These are phyloP conservation scores for Pseudogymnoascus sp. DNA, from an alignment of 2,329 filamentous ascomycete genomes.

Conservation along the genomic window DNA sequence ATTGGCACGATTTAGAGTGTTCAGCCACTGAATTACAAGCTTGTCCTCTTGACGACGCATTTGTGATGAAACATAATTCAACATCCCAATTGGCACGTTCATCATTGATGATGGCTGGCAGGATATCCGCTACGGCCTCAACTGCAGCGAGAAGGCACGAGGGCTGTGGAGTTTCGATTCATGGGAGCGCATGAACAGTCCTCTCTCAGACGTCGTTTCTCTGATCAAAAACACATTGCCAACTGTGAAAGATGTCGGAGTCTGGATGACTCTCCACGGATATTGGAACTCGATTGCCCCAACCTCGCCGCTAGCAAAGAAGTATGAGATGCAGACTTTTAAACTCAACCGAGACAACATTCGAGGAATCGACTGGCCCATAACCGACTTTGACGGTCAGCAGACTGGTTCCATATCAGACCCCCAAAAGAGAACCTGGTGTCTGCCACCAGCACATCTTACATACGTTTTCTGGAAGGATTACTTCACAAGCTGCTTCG, in stretches of 20 bases:
- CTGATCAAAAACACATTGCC: slow-evolving; percentile 11
- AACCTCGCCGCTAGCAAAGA: slow-evolving; percentile 9
- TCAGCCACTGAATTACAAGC: too few species aligned
- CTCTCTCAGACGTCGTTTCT: slow-evolving; percentile 10
- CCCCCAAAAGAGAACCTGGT: slow-evolving; percentile 1
- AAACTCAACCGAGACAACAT: background rate
- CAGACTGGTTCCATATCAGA: background rate
- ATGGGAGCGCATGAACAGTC: slow-evolving; percentile 10
- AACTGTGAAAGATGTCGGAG: slow-evolving; percentile 11
- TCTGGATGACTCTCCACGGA: slow-evolving; percentile 13
- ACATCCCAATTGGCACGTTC: slow-evolving; percentile 11
- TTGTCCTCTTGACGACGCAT: too few species aligned
- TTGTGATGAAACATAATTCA: too few species aligned
- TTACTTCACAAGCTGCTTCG: slow-evolving; percentile 10
- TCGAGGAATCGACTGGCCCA: background rate
- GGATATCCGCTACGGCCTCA: slow-evolving; percentile 9
- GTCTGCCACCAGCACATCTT: slow-evolving; percentile 9
- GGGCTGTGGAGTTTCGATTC: slow-evolving; percentile 11
- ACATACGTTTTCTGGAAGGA: slow-evolving; percentile 12
- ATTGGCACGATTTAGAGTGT: too few species aligned
- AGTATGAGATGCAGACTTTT: slow-evolving; percentile 11
- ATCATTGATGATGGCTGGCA: slow-evolving; percentile 14
- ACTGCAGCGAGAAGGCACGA: background rate
- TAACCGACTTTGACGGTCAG: background rate
- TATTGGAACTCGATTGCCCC: slow-evolving; percentile 11